Evolutionary conservation across 495 filamentous ascomycete genomes (phyloP).

Genomic region (Diplogelasinospora grovesii): DNA sequence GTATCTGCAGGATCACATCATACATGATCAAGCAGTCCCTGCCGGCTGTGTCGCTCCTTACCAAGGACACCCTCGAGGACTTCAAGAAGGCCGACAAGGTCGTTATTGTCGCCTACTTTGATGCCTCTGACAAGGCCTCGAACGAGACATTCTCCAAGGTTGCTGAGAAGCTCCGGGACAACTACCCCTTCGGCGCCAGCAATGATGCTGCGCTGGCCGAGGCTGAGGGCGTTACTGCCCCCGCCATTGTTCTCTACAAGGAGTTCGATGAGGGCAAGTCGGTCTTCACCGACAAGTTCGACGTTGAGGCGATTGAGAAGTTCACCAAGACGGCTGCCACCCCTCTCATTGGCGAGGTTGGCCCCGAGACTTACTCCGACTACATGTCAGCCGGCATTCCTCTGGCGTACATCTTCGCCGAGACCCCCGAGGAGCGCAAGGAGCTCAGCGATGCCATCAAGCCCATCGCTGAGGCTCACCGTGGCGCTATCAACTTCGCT

Average conservation of each 20-base stretch:
- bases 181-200: constrained; percentile 84
- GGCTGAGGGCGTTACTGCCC: constrained; percentile 79
- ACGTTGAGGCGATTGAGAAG: constrained; percentile 62
- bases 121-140: constrained; percentile 74
- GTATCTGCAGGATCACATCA: constrained; percentile 69
- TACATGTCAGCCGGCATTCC: constrained; percentile 96
- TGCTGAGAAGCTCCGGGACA: constrained; percentile 80
- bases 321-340: constrained; percentile 83
- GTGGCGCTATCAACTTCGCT: constrained; percentile 88
- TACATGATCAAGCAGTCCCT: constrained; percentile 99
- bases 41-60: constrained; percentile 79
- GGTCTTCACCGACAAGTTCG: constrained; percentile 72
- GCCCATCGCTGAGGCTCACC: constrained; percentile 63
- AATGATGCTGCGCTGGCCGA: constrained; percentile 78
- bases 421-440: constrained; percentile 83
- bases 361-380: constrained; percentile 91
- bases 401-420: constrained; percentile 95
- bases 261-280: constrained; percentile 95
- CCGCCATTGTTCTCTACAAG: constrained; percentile 93
- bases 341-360: constrained; percentile 92
- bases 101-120: constrained; percentile 83
- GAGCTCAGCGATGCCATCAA: constrained; percentile 59
- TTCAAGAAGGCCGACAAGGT: constrained; percentile 99
- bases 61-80: constrained; percentile 74
- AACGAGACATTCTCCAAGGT: constrained; percentile 72